These are phyloP conservation scores for Clitocybe nebularis DNA, from an alignment of 1,284 basidiomycete genomes.

Conservation along the genomic window DNA sequence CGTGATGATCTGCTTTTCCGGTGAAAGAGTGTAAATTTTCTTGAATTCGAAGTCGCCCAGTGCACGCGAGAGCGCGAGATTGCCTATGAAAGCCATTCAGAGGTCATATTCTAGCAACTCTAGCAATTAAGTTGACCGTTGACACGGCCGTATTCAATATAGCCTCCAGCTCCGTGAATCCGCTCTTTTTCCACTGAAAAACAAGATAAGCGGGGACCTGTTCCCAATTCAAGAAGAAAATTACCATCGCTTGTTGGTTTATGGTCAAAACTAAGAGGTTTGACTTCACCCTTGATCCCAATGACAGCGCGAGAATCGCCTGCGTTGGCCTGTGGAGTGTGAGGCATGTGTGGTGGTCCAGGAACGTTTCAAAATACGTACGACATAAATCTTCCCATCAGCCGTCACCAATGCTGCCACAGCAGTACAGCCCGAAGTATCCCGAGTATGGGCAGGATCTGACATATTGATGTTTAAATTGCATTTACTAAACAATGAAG, in stretches of 20 bases:
- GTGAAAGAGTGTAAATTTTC: conserved; percentile 78
- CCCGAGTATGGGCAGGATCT: conserved; percentile 86
- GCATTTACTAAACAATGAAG: conserved; percentile 12
- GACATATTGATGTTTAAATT: conserved; percentile 11
- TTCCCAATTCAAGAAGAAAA: not conserved
- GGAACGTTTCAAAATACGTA: no score
- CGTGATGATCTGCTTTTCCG: conserved; percentile 95
- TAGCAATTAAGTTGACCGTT: conserved; percentile 64
- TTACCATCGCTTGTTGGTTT: conserved; percentile 87
- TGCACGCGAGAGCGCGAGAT: conserved; percentile 92
- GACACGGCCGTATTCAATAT: conserved; percentile 95
- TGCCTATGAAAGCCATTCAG: conserved; percentile 52
- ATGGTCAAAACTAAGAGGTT: conserved; percentile 92
- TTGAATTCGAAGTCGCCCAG: conserved; percentile 99
- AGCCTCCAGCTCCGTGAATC: conserved; percentile 93
- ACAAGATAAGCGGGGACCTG: no score
- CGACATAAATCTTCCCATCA: conserved; percentile 78
- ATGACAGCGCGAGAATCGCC: conserved; percentile 97
- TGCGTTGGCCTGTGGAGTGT: conserved; percentile 95
- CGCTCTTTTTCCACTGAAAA: conserved; percentile 76
- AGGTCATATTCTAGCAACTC: not conserved
- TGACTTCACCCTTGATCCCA: conserved; percentile 79
- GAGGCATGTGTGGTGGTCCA: no score
- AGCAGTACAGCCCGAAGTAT: conserved; percentile 96
- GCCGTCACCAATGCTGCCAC: conserved; percentile 83